phyloP scores from a whole-genome alignment of 805 yeast genomes.

The Cyberlindnera maclurae region DNA sequence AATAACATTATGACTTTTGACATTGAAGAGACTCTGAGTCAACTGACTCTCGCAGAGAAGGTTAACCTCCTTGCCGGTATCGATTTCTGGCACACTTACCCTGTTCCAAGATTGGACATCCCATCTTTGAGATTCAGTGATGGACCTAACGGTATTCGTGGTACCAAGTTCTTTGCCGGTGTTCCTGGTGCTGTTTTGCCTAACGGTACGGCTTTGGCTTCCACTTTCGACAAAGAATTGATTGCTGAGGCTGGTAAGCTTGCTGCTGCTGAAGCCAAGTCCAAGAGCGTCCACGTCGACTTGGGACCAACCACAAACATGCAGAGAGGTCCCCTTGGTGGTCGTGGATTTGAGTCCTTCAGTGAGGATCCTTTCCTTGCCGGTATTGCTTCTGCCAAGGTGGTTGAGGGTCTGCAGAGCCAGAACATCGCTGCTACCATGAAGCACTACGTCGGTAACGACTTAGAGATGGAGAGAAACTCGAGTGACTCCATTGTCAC shows the following conservation, averaged over 20 bases:
- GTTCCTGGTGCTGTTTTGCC: constrained; percentile 54
- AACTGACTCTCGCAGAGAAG: constrained; percentile 24
- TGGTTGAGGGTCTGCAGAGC: constrained; percentile 48
- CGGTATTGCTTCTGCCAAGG: constrained; percentile 39
- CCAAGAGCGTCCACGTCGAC: constrained; percentile 44
- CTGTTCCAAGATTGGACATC: constrained; percentile 33
- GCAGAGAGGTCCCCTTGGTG: constrained; percentile 52
- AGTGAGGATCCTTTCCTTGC: constrained; percentile 52
- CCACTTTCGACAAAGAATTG: constrained; percentile 48
- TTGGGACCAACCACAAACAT: constrained; percentile 48
- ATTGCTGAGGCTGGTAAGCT: constrained; percentile 42
- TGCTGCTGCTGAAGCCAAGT: constrained; percentile 48
- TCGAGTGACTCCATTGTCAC: constrained; percentile 42
- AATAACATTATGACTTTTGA: constrained; percentile 10
- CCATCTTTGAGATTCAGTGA: constrained; percentile 45
- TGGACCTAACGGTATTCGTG: constrained; percentile 62
- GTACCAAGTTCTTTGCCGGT: constrained; percentile 45
- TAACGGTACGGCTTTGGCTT: constrained; percentile 48
- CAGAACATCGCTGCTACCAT: constrained; percentile 46
- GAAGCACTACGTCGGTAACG: constrained; percentile 60
- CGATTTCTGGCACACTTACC: constrained; percentile 46
- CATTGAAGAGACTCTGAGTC: constrained; percentile 20
- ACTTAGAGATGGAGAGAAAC: constrained; percentile 49
- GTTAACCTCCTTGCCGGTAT: constrained; percentile 31
- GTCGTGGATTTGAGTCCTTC: constrained; percentile 56